Percentiles rank a stretch among this genome's conserved stretches.
phyloP scores from a whole-genome alignment of 139 green algal genomes.

The Pleodorina starrii region DNA sequence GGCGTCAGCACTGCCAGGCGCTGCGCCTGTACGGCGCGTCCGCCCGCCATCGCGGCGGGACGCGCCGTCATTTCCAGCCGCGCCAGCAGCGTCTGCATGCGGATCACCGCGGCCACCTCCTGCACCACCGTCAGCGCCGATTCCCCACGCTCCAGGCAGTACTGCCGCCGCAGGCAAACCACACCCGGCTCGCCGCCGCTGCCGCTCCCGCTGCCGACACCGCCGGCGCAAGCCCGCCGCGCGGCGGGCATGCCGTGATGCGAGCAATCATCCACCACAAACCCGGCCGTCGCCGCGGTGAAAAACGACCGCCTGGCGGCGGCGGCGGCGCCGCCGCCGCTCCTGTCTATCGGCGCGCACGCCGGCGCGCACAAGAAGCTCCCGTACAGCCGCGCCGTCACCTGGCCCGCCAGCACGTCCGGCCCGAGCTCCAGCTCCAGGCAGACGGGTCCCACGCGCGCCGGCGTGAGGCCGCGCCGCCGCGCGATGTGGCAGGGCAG shows the following conservation, averaged over 20 bases:
- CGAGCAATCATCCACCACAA: constrained; percentile 9
- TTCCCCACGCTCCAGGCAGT: constrained; percentile 41
- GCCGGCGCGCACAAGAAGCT: constrained; percentile 25
- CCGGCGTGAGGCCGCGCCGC: not conserved
- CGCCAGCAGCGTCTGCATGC: constrained; percentile 54
- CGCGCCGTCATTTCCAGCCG: constrained; percentile 50
- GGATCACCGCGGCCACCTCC: constrained; percentile 48
- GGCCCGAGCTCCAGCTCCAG: constrained; percentile 41
- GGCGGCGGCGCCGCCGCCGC: not conserved
- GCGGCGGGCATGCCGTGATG: not conserved
- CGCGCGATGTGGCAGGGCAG: constrained; percentile 29
- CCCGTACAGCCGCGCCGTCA: constrained; percentile 36
- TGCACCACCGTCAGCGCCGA: constrained; percentile 43
- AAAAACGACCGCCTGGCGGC: not conserved
- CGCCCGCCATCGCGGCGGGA: not conserved
- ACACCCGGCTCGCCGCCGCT: not conserved
- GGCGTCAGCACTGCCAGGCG: not conserved
- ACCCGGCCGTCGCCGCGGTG: not conserved
- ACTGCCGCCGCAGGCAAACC: constrained; percentile 42
- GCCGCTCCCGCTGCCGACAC: not conserved
- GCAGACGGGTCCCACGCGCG: constrained; percentile 13
- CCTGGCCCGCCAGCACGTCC: constrained; percentile 1
- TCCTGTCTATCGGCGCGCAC: not conserved
- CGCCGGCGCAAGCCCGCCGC: not conserved
- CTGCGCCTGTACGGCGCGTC: not conserved